These are phyloP conservation scores for Nepenthes mirabilis DNA, from an alignment of 148 eudicot genomes.

Conservation along the genomic window DNA sequence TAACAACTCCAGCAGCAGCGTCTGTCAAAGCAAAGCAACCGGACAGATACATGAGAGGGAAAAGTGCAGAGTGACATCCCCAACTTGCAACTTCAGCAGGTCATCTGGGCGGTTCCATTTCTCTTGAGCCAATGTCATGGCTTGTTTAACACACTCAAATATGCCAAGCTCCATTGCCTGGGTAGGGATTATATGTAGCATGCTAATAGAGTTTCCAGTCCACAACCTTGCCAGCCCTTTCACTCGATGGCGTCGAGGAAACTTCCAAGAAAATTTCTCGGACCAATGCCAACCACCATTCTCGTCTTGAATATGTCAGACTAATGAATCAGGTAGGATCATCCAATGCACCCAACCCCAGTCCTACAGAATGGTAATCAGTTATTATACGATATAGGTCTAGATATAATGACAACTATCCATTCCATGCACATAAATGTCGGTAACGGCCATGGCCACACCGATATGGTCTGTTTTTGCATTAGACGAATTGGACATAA, in stretches of 20 bases:
- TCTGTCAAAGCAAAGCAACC: conserved; percentile 85
- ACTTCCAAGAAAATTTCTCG: conserved; percentile 64
- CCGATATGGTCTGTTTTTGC: no score
- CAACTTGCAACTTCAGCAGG: conserved; percentile 50
- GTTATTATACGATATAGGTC: no score
- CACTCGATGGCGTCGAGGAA: conserved; percentile 63
- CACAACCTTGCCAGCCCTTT: conserved; percentile 84
- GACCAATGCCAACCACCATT: conserved; percentile 95
- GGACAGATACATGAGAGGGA: conserved; percentile 88
- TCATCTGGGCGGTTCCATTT: conserved; percentile 47
- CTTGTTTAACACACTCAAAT: conserved; percentile 81
- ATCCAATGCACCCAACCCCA: no score
- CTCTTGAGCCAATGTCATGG: conserved; percentile 70
- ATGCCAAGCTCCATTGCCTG: conserved; percentile 94
- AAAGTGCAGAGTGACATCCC: conserved; percentile 44
- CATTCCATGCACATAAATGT: no score
- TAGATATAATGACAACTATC: no score
- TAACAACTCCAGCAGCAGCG: conserved; percentile 82
- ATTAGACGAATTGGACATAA: no score
- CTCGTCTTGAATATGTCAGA: conserved; percentile 59
- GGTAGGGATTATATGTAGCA: conserved; percentile 89
- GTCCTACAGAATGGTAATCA: no score
- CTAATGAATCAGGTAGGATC: no score
- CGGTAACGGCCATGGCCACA: no score
- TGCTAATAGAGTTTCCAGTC: conserved; percentile 89